phyloP scores from a whole-genome alignment of 202 grass and related monocot genomes.

The Digitaria exilis region DNA sequence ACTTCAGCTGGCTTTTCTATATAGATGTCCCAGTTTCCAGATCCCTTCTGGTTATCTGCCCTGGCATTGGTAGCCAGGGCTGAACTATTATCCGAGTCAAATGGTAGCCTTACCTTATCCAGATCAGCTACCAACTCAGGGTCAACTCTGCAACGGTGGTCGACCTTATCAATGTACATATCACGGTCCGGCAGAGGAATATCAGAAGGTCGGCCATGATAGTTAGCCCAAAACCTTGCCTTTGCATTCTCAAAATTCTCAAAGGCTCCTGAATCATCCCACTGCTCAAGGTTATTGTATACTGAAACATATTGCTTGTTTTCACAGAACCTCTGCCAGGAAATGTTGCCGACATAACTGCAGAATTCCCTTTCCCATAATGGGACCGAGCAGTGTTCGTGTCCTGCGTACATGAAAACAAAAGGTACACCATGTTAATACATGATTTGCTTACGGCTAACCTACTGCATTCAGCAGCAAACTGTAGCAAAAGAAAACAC shows the following conservation, averaged over 20 bases:
- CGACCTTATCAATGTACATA: conserved; percentile 63
- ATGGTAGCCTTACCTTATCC: conserved; percentile 36
- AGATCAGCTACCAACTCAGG: conserved; percentile 61
- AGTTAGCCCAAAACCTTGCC: conserved; percentile 61
- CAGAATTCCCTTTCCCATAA: conserved; percentile 82
- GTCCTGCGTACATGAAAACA: conserved; percentile 34
- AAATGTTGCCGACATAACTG: conserved; percentile 56
- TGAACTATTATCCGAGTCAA: conserved; percentile 36
- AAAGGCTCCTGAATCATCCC: conserved; percentile 70
- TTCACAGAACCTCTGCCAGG: conserved; percentile 64
- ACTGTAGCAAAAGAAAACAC: conserved; percentile 12
- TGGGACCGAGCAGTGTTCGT: conserved; percentile 33
- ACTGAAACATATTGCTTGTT: conserved; percentile 57
- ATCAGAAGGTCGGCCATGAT: conserved; percentile 56
- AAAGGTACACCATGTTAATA: not conserved
- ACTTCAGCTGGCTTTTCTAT: conserved; percentile 54
- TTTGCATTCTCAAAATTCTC: conserved; percentile 69
- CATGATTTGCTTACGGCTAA: not conserved
- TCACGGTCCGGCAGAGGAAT: conserved; percentile 54
- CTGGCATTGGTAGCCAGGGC: conserved; percentile 26
- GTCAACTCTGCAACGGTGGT: conserved; percentile 52
- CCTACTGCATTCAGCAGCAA: conserved; percentile 14
- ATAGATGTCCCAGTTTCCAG: conserved; percentile 62
- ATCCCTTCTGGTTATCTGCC: conserved; percentile 33
- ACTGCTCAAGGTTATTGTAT: conserved; percentile 53